Percentiles rank a stretch among this genome's conserved stretches.
phyloP scores from a whole-genome alignment of 202 grass and related monocot species.

The Hordeum pubiflorum region DNA sequence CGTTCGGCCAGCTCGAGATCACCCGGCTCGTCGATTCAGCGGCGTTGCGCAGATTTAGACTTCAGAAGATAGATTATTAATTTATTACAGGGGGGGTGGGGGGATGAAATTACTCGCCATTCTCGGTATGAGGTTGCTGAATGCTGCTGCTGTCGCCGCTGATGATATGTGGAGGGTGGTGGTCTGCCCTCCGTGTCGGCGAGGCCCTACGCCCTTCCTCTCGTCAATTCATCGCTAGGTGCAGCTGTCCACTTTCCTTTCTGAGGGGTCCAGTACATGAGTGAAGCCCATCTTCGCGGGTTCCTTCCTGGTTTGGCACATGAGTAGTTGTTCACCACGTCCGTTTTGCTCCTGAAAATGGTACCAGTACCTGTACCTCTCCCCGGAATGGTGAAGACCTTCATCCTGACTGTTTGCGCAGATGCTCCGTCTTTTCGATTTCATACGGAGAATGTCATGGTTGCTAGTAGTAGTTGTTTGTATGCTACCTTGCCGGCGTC shows the following conservation, averaged over 20 bases:
- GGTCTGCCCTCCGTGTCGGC: background rate
- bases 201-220: background rate
- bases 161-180: background rate
- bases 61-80: background rate
- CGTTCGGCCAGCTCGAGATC: background rate
- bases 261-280: background rate
- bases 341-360: background rate
- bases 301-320: background rate
- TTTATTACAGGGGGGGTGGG: background rate
- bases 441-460: background rate
- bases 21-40: background rate
- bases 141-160: background rate
- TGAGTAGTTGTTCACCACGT: background rate
- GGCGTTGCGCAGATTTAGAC: background rate
- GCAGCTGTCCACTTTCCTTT: background rate
- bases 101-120: background rate
- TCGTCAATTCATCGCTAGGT: background rate
- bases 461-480: background rate
- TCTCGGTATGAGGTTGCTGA: background rate
- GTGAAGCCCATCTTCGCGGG: background rate
- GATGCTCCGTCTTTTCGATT: background rate
- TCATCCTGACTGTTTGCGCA: slow-evolving; percentile 1
- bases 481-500: background rate
- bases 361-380: background rate
- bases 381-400: background rate